Evolutionary conservation across 2,329 filamentous ascomycete species (phyloP).

Genomic region (Pseudopithomyces maydicus): DNA sequence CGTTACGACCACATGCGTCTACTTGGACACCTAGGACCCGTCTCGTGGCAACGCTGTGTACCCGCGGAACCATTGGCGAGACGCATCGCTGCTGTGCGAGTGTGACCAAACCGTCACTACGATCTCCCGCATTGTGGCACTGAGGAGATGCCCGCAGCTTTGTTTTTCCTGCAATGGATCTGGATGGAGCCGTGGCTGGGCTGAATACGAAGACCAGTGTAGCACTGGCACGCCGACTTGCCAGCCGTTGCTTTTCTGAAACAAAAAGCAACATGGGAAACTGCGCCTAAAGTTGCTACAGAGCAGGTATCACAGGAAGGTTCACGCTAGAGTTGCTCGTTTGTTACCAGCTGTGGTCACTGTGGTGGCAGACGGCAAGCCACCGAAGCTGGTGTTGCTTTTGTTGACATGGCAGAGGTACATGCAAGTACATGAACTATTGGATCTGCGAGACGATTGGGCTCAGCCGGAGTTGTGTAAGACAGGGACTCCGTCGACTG

Average conservation of each 20-base stretch:
- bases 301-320: neutral
- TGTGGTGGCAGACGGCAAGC: neutral
- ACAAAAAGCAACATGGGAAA: slow-evolving; percentile 1
- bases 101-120: slow-evolving; percentile 16
- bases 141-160: slow-evolving; percentile 3
- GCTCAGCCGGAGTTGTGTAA: neutral
- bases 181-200: neutral
- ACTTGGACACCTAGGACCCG: slow-evolving; percentile 6
- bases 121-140: slow-evolving; percentile 11
- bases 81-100: slow-evolving; percentile 20
- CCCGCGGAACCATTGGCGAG: slow-evolving; percentile 24
- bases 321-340: neutral
- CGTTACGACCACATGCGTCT: neutral
- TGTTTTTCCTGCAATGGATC: neutral
- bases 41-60: slow-evolving; percentile 23
- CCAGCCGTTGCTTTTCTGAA: slow-evolving; percentile 5
- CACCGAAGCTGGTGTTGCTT: neutral
- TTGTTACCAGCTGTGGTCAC: neutral
- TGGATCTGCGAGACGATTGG: neutral
- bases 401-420: neutral
- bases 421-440: neutral
- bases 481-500: neutral
- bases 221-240: neutral
- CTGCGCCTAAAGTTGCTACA: slow-evolving; percentile 3
- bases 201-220: neutral